Evolutionary conservation across 495 filamentous ascomycete species (phyloP), one percentile per base, ranked within the genome.

Genomic region (Penicillium fimorum): DNA sequence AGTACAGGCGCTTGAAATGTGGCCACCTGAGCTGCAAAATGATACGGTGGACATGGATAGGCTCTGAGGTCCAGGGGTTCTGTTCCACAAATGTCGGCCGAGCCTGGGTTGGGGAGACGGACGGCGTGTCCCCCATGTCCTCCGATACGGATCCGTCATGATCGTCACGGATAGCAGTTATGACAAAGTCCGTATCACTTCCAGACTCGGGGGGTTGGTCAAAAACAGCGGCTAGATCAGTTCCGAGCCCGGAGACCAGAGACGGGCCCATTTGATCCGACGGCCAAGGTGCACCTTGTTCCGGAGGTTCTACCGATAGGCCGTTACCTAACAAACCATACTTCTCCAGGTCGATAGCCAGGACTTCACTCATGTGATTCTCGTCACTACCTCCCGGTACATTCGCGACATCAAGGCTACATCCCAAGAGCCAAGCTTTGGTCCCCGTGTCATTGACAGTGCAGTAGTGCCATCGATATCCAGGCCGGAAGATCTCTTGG

Each of bases 381-480:
- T 96, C 92, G 29, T 87, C 77, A 42, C 73, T 76, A 17, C 74
- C 76, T 44, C 71, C 80, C n/a, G 77, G 77, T 13, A 74, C 70
- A 52, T 74, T 76, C 0, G 75, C 66, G 25, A 75, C 52, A 55
- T 96, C 91, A 4, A 86, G 88, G 9, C 86, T 86, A 66, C 91
- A 96, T 20, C 94, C 94, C n/a, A 98, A 79, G 8, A 98, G 76
- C 91, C 96, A 98, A 10, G 91, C 93, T 62, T 95, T 96, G 3
- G 94, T 97, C 1, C 91, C 92, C 53, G 92, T 87, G 58, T 94
- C 84, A 67, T 96, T 91, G 70, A 96, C 86, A 0, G 90, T 92
- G 67, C 94, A 97, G 67, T 98, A 98, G 70, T 97, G 93, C 95
- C 95, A 97, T 47, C 91, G 84, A 68, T 92, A 97, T 10, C 87